Conservation (phyloP, 192 early-diverging fungal species). For the Obelidium mucronatum region DNA sequence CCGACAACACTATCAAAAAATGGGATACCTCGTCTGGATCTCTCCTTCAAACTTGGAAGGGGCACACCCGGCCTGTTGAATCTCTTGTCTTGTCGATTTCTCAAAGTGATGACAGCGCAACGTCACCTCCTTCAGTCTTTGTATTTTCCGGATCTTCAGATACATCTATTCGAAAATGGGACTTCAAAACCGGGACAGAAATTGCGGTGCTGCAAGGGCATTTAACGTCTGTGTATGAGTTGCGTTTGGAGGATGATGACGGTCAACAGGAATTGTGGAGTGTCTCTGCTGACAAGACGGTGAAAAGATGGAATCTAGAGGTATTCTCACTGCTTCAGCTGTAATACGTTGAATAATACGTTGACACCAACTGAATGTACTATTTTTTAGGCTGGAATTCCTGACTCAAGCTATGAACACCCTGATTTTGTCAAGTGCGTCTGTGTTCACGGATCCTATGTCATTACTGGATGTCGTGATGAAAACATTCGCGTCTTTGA, state of each 20-base stretch:
- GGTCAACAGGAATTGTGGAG: slow-evolving; percentile 20
- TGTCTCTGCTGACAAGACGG: slow-evolving; percentile 93
- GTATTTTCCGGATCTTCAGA: slow-evolving; percentile 82
- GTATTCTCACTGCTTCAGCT: slow-evolving; percentile 49
- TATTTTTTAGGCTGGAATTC: slow-evolving; percentile 63
- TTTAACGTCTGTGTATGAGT: slow-evolving; percentile 77
- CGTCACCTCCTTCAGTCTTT: slow-evolving; percentile 8
- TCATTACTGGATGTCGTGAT: slow-evolving; percentile 85
- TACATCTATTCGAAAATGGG: slow-evolving; percentile 79
- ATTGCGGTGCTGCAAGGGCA: slow-evolving; percentile 68
- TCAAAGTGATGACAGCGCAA: not conserved
- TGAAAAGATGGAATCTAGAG: slow-evolving; percentile 84
- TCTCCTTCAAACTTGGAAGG: slow-evolving; percentile 51
- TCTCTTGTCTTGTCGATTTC: slow-evolving; percentile 53
- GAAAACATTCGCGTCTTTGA: slow-evolving; percentile 90
- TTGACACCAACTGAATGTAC: not conserved
- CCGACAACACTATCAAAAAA: slow-evolving; percentile 74
- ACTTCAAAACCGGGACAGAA: slow-evolving; percentile 63
- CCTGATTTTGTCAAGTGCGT: slow-evolving; percentile 82
- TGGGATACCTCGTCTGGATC: slow-evolving; percentile 71
- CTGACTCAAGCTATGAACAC: slow-evolving; percentile 81
- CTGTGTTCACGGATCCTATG: slow-evolving; percentile 66
- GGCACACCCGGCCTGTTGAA: slow-evolving; percentile 59
- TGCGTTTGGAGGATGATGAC: slow-evolving; percentile 67
- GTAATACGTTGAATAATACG: not conserved